Percentiles rank a stretch among this genome's conserved stretches.
Conservation (phyloP, 257 asterid species). For the Anisodus acutangulus region DNA sequence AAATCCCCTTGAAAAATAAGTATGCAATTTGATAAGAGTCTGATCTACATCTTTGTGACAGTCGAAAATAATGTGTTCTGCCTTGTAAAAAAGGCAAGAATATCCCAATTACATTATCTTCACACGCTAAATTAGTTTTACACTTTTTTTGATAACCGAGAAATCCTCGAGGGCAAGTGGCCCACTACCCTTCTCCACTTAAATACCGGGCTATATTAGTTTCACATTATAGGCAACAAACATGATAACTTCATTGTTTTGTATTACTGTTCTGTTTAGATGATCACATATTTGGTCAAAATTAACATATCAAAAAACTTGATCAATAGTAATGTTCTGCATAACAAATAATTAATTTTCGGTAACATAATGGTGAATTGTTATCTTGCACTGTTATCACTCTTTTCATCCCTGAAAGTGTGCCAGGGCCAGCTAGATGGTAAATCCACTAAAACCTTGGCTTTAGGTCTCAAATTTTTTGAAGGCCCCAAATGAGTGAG, state of each 20-base stretch:
- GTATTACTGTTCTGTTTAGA: neutral
- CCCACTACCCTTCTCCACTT: neutral
- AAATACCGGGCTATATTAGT: neutral
- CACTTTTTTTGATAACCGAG: neutral
- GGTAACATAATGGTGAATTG: neutral
- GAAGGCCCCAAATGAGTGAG: neutral
- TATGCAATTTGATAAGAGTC: neutral
- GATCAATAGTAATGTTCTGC: neutral
- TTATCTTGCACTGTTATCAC: constrained; percentile 3
- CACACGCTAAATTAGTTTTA: neutral
- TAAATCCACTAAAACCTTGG: neutral
- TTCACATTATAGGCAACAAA: neutral
- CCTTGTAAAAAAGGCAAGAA: neutral
- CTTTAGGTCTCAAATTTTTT: neutral
- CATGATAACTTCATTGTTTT: neutral
- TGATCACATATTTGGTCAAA: constrained; percentile 5
- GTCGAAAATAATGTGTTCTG: neutral
- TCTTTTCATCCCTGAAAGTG: neutral
- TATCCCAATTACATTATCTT: neutral
- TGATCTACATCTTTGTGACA: neutral
- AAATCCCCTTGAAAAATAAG: neutral
- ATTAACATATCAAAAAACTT: neutral
- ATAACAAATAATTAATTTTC: constrained; percentile 14
- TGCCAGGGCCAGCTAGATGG: neutral
- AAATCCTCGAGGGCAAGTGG: neutral